A percentile compares a stretch with the other conserved stretches of the same genome.
phyloP scores from a whole-genome alignment of 108 stramenopile species.

The Nannochloropsis salina region DNA sequence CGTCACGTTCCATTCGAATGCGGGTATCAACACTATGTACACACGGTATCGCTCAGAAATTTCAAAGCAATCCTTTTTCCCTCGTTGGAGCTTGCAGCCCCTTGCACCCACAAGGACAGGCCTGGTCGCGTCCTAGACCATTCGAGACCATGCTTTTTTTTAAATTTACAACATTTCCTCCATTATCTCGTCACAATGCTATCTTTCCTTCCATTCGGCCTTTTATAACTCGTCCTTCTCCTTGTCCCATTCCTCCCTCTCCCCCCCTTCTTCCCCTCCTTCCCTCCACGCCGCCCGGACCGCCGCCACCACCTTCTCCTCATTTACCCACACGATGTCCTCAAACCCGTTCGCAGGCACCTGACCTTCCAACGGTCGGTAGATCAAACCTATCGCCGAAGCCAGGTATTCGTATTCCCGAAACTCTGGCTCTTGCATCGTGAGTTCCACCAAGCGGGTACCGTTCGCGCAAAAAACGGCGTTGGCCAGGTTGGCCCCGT shows the following conservation, averaged over 20 bases:
- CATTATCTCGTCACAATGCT: too few relatives aligned
- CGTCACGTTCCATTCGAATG: too few relatives aligned
- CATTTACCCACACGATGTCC: not conserved
- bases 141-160: too few relatives aligned
- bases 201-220: too few relatives aligned
- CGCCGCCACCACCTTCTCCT: not conserved
- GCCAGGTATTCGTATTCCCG: not conserved
- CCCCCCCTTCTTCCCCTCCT: not conserved
- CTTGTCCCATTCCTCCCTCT: not conserved
- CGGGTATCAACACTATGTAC: too few relatives aligned
- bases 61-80: too few relatives aligned
- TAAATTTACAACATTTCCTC: too few relatives aligned
- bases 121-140: too few relatives aligned
- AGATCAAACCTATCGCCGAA: not conserved
- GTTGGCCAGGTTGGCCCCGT: not conserved
- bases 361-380: not conserved
- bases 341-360: not conserved
- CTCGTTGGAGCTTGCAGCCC: too few relatives aligned
- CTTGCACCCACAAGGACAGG: too few relatives aligned
- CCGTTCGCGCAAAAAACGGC: not conserved
- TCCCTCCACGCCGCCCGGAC: not conserved
- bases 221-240: too few relatives aligned
- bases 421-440: not conserved
- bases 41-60: too few relatives aligned
- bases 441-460: not conserved